Base-by-base conservation (phyloP, 306 rosid species). In the Biancaea sappan region DNA sequence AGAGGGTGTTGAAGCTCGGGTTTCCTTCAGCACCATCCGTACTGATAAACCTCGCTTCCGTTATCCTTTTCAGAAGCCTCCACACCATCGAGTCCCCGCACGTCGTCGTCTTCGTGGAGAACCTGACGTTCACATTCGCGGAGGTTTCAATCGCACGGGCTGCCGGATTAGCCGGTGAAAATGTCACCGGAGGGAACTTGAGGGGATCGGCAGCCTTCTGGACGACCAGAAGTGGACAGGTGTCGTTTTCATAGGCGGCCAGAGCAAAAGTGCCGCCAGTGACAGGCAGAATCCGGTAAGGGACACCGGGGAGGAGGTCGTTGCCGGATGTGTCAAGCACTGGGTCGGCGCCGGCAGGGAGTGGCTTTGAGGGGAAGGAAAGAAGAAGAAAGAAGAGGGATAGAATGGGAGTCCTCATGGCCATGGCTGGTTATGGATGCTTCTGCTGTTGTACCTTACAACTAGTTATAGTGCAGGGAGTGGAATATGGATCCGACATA, bases 171-270 rank as follows among this genome's bases (percentile, higher is more conserved):
- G 69, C 60, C 0, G 87, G 82, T 2, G 71, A 46, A 2, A 84
- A 77, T 41, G 41, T 62, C 7, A 73, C 54, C 0, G 85, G 74
- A 11, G 67, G 75, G 50, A 81, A 75, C 2, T 51, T 73, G 16
- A 73, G 60, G 28, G 66, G 9, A 9, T 32, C 24, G 37, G 38
- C 38, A 10, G 44, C 2, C 8, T 58, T 58, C 22, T 29, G 84
- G 63, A 84, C 80, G 2, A 84, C 80, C 4, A 72, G 71, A 15
- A 80, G 83, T 1, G 88, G 80, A 51, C 88, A 80, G 6, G 56
- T 21, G 29, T 47, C 71, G 44, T 73, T 77, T 12, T 76, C 67
- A 2, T 62, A 24, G 47, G 31, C 6, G 50, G 75, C 62, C 0
- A 77, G 85, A 1, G 74, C 40, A 2, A 84, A 71, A 2, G 72